These are phyloP conservation scores for Iberis amara DNA, from an alignment of 441 rosid genomes.

Conservation along the genomic window DNA sequence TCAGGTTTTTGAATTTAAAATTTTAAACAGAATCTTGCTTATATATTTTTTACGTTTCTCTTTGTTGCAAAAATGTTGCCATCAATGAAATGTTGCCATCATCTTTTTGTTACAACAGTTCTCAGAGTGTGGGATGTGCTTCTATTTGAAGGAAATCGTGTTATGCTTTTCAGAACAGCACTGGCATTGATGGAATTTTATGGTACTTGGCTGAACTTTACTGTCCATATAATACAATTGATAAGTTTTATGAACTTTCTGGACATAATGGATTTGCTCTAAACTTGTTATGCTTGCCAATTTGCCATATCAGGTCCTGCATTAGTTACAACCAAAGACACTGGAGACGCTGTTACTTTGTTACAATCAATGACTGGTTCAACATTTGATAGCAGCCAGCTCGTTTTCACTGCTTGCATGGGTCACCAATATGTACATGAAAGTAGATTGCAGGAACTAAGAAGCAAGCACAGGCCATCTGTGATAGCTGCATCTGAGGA, in stretches of 20 bases:
- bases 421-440: constrained; percentile 81
- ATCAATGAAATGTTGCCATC: not conserved
- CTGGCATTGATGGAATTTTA: constrained; percentile 93
- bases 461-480: constrained; percentile 75
- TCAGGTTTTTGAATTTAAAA: constrained; percentile 49
- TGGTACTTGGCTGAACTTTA: constrained; percentile 50
- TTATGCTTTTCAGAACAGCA: constrained; percentile 86
- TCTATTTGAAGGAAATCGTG: constrained; percentile 88
- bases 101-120: constrained; percentile 41
- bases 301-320: constrained; percentile 66
- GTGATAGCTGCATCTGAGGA: constrained; percentile 72
- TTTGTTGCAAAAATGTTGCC: not conserved
- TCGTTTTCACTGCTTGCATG: constrained; percentile 92
- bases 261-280: constrained; percentile 8
- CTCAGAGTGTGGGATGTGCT: constrained; percentile 97
- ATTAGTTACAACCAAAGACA: constrained; percentile 83
- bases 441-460: constrained; percentile 57
- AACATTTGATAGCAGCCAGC: constrained; percentile 97
- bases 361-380: constrained; percentile 87
- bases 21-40: constrained; percentile 7
- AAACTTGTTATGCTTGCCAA: constrained; percentile 18
- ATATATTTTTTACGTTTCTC: not conserved
- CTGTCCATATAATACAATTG: constrained; percentile 18
- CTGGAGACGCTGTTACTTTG: constrained; percentile 94
- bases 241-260: constrained; percentile 11